Evolutionary conservation across 345 rosid species (phyloP), one percentile per base, ranked within the genome.

Genomic region (Psidium friedrichsthalianum): DNA sequence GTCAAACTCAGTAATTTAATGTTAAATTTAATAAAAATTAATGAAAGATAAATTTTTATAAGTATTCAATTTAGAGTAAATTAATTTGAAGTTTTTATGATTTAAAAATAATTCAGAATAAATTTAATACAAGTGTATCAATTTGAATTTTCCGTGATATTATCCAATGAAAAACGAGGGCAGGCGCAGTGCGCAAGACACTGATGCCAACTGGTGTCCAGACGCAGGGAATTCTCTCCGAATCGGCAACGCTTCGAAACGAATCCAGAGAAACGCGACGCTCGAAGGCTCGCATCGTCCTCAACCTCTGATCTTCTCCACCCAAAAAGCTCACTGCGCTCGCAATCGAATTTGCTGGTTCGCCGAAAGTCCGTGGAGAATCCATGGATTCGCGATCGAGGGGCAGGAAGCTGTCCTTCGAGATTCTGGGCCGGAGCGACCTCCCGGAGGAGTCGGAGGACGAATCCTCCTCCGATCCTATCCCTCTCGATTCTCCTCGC

Each of bases 321-420:
- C 74, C 21, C 42, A 49, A 6, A 20, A 61, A 29, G 18, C 10
- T 10, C 40, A 61, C 74, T 29, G 20, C 74, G 21, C 42, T 20
- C 58, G 21, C 40, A 10, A 61, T 61, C 74, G 74, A 32, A 61
- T 32, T 58, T 36, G 40, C 74, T 36, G 21, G 74, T 61, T 58
- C 32, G 32, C 32, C 15, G 69, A 15, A 61, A 61, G 74, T 29
- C 69, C 14, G 74, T 36, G n/a, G 59, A 52, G 29, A 24, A 36
- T 61, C 80, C 59, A 94, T 94, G 96, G 89, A 89, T 88, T 82
- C 86, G 87, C 88, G 94, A 88, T 88, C 94, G 40, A 82, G 64
- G 6, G 89, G 88, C 59, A 86, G 94, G 81, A 93, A 90, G 82
- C 89, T 93, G 40, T 91, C 97, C 58, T 95, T 95, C 85, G 93